Base-by-base conservation (phyloP, 2,329 filamentous ascomycete species). In the Rhynchosporium secalis region DNA sequence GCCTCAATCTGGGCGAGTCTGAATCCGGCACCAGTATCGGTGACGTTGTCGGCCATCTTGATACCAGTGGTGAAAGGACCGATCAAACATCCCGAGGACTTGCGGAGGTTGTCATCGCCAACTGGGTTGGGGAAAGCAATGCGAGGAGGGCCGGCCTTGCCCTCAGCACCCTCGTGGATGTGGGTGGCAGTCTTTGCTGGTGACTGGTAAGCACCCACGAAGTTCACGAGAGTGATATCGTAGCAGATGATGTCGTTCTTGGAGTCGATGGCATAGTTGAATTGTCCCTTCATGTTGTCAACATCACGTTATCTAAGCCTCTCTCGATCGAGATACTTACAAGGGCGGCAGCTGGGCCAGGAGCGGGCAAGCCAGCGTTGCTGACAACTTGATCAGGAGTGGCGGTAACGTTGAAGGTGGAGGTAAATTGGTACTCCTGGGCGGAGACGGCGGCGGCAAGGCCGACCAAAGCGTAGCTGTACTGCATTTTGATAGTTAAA, bases 201-300 rank as follows among this genome's bases (percentile, higher is more conserved):
- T 2, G 78, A 80, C 55, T 72, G 68, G 69, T 81, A 82, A 2
- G 74, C 69, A 56, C 80, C 80, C 9, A 72, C 73, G 49, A 82
- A 77, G 65, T 75, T 75, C 56, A 74, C 72, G 41, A 83, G 75
- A 20, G 75, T 78, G 70, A 82, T 82, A 71, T 81, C 71, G 38
- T 69, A 73, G 66, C 72, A 73, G 46, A 73, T 73, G 1, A 66
- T 69, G 41, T 74, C 65, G 26, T 62, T 56, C 1, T 73, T 69
- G 60, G 74, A 71, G 72, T 82, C 81, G 71, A 83, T 76, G 58
- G 77, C 79, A 65, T 78, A 79, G 67, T 80, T 76, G 75, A 78
- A 82, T 65, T 77, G 75, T 10, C 80, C 80, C 26, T 75, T 72
- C 33, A 10, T 36, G 9, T 36, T 6, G 33, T 36, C 9, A 36